Evolutionary conservation across 1,284 basidiomycete genomes (phyloP), one percentile per base, ranked within the genome.

Genomic region (Clitocybe nebularis): DNA sequence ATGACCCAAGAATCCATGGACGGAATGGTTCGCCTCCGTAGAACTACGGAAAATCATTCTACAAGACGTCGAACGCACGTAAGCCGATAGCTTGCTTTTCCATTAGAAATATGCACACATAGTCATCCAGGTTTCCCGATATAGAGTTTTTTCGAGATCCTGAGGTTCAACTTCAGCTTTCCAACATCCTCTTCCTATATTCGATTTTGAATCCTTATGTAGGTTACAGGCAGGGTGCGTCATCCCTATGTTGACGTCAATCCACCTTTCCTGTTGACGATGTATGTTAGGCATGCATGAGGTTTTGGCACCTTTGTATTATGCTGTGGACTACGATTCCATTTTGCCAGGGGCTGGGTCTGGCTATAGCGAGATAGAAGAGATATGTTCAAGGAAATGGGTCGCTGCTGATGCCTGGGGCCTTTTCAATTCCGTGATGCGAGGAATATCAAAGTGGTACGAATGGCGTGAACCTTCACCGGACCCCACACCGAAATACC

Each of bases 11-110:
- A 94, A 93, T 61, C 93, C 93, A 9, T 96, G 93, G 93, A 86
- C 81, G 51, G 78, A 84, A 33, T 96, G 91, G 89, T 97, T 96
- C 60, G 72, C 81, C 11, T 79, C 89, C 24, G 74, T 93, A 17
- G 93, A 96, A 41, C 69, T 95, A 23, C 75, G 91, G 13, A 91
- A 85, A 58, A 88, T 81, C 3, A 95, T 97, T 41, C 66, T 80
- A 16, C 90, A 94, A 62, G 93, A 97, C 60, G 93, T 97, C 0
- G 89, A 94, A 54, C 75, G 93, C 55, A 96, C 93, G 79, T 91
- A n/a, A n/a, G n/a, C 61, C 64, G 77, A 71, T 44, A 32, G 33
- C 32, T 45, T 41, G 6, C 16, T 26, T 25, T 24, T 39, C 33
- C 16, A 33, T 45, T 43, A 32, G 20, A 39, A 33, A 45, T 42